Evolutionary conservation across 23 red algal species (phyloP).

Genomic region (Agarophyton chilense): DNA sequence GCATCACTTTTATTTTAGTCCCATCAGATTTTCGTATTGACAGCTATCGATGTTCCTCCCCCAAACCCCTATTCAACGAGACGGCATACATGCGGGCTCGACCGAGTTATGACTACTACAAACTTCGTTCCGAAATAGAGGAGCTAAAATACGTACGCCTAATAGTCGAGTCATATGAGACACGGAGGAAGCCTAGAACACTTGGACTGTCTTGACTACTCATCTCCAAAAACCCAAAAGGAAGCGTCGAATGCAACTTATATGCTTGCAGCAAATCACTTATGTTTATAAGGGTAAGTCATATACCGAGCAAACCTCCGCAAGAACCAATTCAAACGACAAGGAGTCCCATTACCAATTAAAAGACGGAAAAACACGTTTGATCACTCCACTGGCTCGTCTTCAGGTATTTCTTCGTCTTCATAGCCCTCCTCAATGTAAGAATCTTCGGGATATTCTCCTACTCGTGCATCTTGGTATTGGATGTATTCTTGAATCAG

Average conservation of each 20-base stretch:
- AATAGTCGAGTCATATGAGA: not conserved
- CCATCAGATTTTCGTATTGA: not conserved
- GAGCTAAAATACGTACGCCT: not conserved
- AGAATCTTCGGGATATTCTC: conserved; percentile 29
- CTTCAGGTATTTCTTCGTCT: conserved; percentile 26
- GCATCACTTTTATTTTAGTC: not conserved
- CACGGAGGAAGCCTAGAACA: not conserved
- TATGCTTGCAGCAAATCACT: conserved; percentile 7
- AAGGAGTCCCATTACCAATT: conserved; percentile 17
- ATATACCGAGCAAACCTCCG: conserved; percentile 6
- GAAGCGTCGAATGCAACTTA: not conserved
- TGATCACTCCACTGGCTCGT: conserved; percentile 44
- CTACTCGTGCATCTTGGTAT: conserved; percentile 79
- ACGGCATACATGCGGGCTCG: not conserved
- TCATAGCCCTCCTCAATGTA: conserved; percentile 48
- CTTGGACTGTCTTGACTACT: not conserved
- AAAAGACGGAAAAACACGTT: not conserved
- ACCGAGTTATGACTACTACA: not conserved
- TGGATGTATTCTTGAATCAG: conserved; percentile 93
- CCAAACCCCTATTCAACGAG: not conserved
- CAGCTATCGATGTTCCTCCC: not conserved
- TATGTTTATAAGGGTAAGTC: conserved; percentile 15
- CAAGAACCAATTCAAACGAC: not conserved
- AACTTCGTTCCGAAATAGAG: not conserved
- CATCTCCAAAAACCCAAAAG: not conserved